Evolutionary conservation across 345 rosid species (phyloP).

Genomic region (Raphanus sativus): DNA sequence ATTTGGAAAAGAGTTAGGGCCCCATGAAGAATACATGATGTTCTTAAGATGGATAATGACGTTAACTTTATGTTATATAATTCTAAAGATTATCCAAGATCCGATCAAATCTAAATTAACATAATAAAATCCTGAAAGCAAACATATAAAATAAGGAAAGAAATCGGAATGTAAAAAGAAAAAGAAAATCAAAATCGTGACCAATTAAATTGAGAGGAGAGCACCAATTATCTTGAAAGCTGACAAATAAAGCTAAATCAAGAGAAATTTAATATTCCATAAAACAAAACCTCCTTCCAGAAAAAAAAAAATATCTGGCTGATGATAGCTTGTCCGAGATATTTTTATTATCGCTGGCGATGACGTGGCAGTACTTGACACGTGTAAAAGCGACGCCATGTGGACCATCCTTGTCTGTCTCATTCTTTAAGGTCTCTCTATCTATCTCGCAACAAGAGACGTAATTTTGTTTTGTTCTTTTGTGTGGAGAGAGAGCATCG

Average conservation of each 20-base stretch:
- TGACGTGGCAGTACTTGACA: conserved; percentile 51
- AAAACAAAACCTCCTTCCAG: conserved; percentile 9
- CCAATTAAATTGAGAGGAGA: neutral
- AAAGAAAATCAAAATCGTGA: neutral
- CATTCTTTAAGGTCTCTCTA: neutral
- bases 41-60: neutral
- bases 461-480: neutral
- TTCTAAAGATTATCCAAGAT: neutral
- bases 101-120: neutral
- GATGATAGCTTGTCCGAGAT: conserved; percentile 46
- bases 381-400: conserved; percentile 69
- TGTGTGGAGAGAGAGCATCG: conserved; percentile 10
- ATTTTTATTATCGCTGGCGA: conserved; percentile 34
- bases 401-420: conserved; percentile 39
- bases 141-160: neutral
- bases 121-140: neutral
- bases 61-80: neutral
- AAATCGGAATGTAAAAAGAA: neutral
- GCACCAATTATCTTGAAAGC: neutral
- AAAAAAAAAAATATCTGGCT: conserved; percentile 47
- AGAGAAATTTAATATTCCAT: neutral
- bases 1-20: neutral
- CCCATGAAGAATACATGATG: neutral
- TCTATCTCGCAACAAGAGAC: neutral
- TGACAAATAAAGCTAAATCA: neutral